phyloP scores from a whole-genome alignment of 257 asterid species.

The Paraleonurus japonicus region DNA sequence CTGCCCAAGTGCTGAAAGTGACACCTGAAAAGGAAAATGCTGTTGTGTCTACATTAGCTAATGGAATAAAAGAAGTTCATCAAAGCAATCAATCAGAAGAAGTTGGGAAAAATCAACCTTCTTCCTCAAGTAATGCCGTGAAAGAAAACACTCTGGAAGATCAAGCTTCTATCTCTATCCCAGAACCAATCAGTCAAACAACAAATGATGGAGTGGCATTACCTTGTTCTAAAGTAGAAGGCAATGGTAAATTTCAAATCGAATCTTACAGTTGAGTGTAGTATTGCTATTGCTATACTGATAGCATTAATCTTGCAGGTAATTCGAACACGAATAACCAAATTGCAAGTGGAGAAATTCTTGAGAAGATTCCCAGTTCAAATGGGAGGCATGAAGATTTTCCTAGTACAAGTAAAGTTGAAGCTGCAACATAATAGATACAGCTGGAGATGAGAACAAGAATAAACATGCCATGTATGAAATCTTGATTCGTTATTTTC shows the following conservation, averaged over 20 bases:
- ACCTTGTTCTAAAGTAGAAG: conserved; percentile 22
- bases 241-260: conserved; percentile 14
- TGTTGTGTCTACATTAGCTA: conserved; percentile 27
- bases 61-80: conserved; percentile 25
- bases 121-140: conserved; percentile 26
- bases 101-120: conserved; percentile 32
- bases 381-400: conserved; percentile 20
- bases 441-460: conserved; percentile 16
- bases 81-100: conserved; percentile 23
- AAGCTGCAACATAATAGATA: conserved; percentile 19
- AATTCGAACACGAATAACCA: conserved; percentile 9
- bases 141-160: conserved; percentile 33
- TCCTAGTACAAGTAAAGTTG: conserved; percentile 26
- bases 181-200: conserved; percentile 18
- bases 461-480: conserved; percentile 4
- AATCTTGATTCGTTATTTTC: background rate
- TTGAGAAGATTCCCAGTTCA: conserved; percentile 21
- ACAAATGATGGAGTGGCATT: conserved; percentile 28
- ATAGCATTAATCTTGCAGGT: conserved; percentile 22
- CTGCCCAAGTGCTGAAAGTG: conserved; percentile 24
- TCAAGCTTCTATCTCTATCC: conserved; percentile 16
- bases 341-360: conserved; percentile 21
- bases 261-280: background rate
- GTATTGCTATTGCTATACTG: conserved; percentile 16
- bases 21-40: conserved; percentile 26